Conservation (phyloP, 331 rosid species). For the Dryas integrifolia region DNA sequence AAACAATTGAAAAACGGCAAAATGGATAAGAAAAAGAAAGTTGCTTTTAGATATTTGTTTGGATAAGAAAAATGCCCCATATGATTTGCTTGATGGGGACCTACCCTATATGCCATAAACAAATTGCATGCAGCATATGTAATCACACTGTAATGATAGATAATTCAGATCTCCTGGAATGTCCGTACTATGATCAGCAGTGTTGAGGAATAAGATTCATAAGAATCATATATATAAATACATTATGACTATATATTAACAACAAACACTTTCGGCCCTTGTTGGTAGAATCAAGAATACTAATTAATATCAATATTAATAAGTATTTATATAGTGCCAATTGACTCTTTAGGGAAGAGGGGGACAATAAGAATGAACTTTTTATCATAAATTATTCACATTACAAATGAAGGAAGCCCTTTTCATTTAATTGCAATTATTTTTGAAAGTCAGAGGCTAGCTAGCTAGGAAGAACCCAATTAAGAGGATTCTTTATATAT, state of each 20-base stretch:
- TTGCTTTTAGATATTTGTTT: conserved; percentile 65
- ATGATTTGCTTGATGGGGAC: conserved; percentile 63
- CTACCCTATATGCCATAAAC: conserved; percentile 36
- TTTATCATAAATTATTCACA: neutral
- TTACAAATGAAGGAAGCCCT: neutral
- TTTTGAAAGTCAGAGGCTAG: conserved; percentile 1
- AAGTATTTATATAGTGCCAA: neutral
- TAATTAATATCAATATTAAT: neutral
- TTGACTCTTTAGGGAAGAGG: neutral
- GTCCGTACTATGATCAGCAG: conserved; percentile 27
- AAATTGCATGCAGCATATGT: conserved; percentile 49
- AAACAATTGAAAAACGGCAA: conserved; percentile 28
- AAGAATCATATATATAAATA: conserved; percentile 25
- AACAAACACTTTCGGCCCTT: conserved; percentile 38
- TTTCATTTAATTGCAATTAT: neutral
- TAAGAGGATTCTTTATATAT: neutral
- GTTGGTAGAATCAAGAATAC: conserved; percentile 44
- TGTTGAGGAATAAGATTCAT: conserved; percentile 3
- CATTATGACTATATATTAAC: neutral
- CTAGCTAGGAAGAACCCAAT: neutral
- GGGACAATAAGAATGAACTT: conserved; percentile 15
- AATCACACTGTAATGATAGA: conserved; percentile 32
- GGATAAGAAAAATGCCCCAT: conserved; percentile 70
- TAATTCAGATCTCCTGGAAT: conserved; percentile 32
- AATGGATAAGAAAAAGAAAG: conserved; percentile 49